Percentiles rank a stretch among this genome's conserved stretches.
These are phyloP conservation scores for Paratrypanosoma confusum DNA, from an alignment of 208 protist genomes.

Conservation along the genomic window DNA sequence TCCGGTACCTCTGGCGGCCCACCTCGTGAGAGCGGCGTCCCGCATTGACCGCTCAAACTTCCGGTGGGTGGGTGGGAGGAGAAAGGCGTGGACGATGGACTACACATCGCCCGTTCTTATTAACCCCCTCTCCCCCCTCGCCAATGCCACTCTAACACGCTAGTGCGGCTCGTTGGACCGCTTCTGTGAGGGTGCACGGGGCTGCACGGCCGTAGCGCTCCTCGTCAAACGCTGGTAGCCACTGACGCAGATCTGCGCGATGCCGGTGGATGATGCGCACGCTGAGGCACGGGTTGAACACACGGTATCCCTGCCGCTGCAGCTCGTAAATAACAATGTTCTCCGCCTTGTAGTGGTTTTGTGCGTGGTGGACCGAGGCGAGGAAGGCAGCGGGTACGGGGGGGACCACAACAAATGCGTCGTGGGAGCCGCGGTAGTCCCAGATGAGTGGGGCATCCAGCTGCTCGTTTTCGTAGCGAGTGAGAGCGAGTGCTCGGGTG, in stretches of 20 bases:
- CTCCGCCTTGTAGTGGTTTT: conserved; percentile 83
- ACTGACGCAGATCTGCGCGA: conserved; percentile 68
- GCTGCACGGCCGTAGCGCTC: conserved; percentile 43
- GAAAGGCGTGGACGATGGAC: too few relatives aligned
- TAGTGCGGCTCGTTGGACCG: conserved; percentile 2
- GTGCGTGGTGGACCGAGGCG: conserved; percentile 31
- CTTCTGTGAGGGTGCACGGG: conserved; percentile 37
- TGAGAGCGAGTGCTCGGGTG: conserved; percentile 39
- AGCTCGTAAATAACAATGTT: conserved; percentile 81
- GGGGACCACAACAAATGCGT: conserved; percentile 65
- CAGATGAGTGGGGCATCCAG: conserved; percentile 45
- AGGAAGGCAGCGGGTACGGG: conserved; percentile 40
- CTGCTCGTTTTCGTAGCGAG: conserved; percentile 62
- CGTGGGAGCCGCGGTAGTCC: conserved; percentile 78
- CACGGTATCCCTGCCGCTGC: conserved; percentile 33
- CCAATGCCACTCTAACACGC: too few relatives aligned
- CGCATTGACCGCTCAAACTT: too few relatives aligned
- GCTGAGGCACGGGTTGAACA: conserved; percentile 55
- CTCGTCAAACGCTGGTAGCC: conserved; percentile 65
- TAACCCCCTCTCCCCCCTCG: too few relatives aligned
- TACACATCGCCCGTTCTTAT: too few relatives aligned
- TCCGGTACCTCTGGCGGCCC: too few relatives aligned
- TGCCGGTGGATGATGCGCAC: conserved; percentile 65
- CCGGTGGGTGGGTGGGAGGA: too few relatives aligned
- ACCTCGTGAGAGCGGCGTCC: too few relatives aligned